Evolutionary conservation across 805 yeast species (phyloP), one percentile per base, ranked within the genome.

Genomic region (Helenozyma rhizophorensis): DNA sequence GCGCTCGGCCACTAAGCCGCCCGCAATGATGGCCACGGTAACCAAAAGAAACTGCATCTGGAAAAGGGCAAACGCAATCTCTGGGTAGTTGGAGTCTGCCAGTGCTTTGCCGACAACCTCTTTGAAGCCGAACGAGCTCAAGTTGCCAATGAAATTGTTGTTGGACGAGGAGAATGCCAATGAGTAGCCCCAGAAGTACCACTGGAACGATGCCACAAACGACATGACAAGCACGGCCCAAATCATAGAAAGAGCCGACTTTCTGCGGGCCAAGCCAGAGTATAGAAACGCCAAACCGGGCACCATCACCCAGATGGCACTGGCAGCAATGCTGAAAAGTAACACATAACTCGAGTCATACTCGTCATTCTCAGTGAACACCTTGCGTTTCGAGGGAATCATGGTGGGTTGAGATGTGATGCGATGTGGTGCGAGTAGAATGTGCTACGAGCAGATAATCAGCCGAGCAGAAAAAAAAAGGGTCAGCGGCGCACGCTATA

Each of bases 121-220:
- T 53, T 83, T 74, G 52, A 86, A 78, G 4, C 96, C 97, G 59
- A 89, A 85, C 28, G 79, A 72, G 47, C 79, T 80, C 47, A 90
- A 60, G 56, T 90, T 81, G 5, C 98, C 98, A 47, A 90, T 90
- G 56, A 80, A 93, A 27, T 80, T 78, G 58, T 89, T 88, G 21
- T 80, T 65, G 2, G 96, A 87, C n/a, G 70, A 49, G 0, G 90
- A 78, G 51, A 93, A 88, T 4, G 97, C 94, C 26, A 90, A 62
- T 0, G 96, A 86, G 56, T 86, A 90, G 42, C 97, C 98, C 96
- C 97, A 93, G 55, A 90, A 87, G 59, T 88, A 90, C 97, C 97
- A 90, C 55, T 88, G 96, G 53, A 88, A 76, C 33, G 77, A 70
- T 1, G 83, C 87, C 6, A 87, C 77, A 43, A 82, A 70, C 5